Percentiles rank a stretch among this genome's conserved stretches.
phyloP scores from a whole-genome alignment of 2,329 filamentous ascomycete species.

The Pezicula neosporulosa region DNA sequence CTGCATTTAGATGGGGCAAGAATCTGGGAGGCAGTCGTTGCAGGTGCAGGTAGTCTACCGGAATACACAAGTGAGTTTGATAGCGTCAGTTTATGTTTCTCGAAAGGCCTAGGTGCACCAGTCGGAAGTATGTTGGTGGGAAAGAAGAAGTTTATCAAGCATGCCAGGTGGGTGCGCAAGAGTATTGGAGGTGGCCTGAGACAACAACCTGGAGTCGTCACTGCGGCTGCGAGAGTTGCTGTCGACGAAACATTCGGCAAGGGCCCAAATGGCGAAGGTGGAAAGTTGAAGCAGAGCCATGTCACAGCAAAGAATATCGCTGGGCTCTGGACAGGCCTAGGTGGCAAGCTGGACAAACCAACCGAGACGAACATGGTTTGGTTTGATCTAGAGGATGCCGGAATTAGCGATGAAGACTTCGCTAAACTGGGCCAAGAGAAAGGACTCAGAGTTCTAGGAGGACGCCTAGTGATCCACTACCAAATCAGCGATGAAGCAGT shows the following conservation, averaged over 20 bases:
- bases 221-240: conserved; percentile 71
- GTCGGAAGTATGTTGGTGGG: conserved; percentile 74
- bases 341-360: conserved; percentile 56
- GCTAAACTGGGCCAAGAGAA: conserved; percentile 51
- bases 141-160: conserved; percentile 49
- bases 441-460: conserved; percentile 53
- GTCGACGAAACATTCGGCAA: conserved; percentile 74
- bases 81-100: conserved; percentile 74
- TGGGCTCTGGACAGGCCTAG: conserved; percentile 55
- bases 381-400: conserved; percentile 59
- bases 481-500: conserved; percentile 63
- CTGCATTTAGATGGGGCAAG: conserved; percentile 79
- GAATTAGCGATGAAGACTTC: conserved; percentile 48
- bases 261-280: conserved; percentile 54
- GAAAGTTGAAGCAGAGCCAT: conserved; percentile 59
- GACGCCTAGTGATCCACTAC: conserved; percentile 66
- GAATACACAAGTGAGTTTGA: conserved; percentile 71
- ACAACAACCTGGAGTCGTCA: conserved; percentile 73
- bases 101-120: conserved; percentile 78
- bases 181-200: conserved; percentile 75
- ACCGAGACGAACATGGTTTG: conserved; percentile 76
- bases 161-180: conserved; percentile 75
- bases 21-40: conserved; percentile 76
- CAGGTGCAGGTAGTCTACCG: conserved; percentile 62
- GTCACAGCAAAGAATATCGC: conserved; percentile 59